These are phyloP conservation scores for Apiospora arundinis DNA, from an alignment of 2,329 filamentous ascomycete genomes.

Conservation along the genomic window DNA sequence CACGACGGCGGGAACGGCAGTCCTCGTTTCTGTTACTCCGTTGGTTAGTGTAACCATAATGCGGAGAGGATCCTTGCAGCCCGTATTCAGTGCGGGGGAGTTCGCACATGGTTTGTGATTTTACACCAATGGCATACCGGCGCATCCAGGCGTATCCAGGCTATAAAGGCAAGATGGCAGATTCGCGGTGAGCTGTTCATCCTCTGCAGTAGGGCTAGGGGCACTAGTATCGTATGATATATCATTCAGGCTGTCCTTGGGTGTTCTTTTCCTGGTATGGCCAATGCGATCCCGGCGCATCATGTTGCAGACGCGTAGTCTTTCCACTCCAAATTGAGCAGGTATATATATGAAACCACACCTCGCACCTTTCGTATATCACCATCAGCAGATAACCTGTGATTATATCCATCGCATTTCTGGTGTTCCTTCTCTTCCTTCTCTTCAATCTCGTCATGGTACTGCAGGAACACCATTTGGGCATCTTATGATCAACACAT, in stretches of 20 bases:
- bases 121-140: conserved; percentile 21
- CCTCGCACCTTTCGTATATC: not conserved
- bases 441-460: not conserved
- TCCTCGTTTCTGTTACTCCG: conserved; percentile 7
- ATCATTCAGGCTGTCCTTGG: not conserved
- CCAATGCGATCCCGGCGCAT: not conserved
- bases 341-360: not conserved
- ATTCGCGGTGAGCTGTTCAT: not conserved
- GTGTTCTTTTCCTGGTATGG: not conserved
- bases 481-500: not conserved
- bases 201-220: not conserved
- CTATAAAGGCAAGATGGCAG: not conserved
- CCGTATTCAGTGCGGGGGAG: conserved; percentile 6
- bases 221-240: not conserved
- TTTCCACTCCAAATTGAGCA: too few relatives aligned
- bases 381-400: not conserved
- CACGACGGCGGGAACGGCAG: not conserved
- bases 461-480: not conserved
- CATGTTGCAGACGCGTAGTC: too few relatives aligned
- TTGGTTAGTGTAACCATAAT: conserved; percentile 17
- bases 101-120: not conserved
- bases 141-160: not conserved
- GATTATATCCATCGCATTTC: not conserved
- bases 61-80: not conserved
- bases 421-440: not conserved